Conservation (phyloP, 1,284 basidiomycete species). For the Puccinia coronata region DNA sequence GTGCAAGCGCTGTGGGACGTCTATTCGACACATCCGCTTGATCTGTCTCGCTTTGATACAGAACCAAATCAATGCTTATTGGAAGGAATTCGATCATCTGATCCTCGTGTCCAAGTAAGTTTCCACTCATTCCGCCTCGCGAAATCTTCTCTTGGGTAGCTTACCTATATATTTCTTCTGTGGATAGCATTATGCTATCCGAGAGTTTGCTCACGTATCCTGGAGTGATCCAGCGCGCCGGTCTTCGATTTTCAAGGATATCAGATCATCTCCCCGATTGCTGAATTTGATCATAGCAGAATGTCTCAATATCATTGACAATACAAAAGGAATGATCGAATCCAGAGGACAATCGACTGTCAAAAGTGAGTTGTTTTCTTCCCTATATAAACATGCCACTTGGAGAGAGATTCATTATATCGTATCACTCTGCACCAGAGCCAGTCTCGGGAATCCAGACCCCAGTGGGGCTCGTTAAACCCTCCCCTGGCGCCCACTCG, state of each 20-base stretch:
- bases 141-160: too few relatives aligned
- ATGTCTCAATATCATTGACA: constrained; percentile 66
- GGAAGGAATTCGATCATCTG: constrained; percentile 63
- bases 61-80: constrained; percentile 60
- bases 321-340: constrained; percentile 68
- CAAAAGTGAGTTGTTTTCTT: constrained; percentile 8
- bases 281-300: constrained; percentile 69
- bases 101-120: constrained; percentile 57
- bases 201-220: constrained; percentile 57
- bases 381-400: neutral
- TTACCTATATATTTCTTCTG: constrained; percentile 25
- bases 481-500: neutral
- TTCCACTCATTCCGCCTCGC: neutral
- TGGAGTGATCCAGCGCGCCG: constrained; percentile 61
- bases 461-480: neutral
- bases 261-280: constrained; percentile 67
- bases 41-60: constrained; percentile 32
- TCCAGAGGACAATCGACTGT: constrained; percentile 62
- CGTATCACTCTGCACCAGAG: neutral
- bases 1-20: constrained; percentile 44
- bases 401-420: neutral
- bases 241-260: constrained; percentile 69
- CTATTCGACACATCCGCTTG: constrained; percentile 41
- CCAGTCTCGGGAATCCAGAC: neutral
- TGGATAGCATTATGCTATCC: constrained; percentile 58